phyloP scores from a whole-genome alignment of 2,329 filamentous ascomycete species.

The Ascosphaera aggregata region DNA sequence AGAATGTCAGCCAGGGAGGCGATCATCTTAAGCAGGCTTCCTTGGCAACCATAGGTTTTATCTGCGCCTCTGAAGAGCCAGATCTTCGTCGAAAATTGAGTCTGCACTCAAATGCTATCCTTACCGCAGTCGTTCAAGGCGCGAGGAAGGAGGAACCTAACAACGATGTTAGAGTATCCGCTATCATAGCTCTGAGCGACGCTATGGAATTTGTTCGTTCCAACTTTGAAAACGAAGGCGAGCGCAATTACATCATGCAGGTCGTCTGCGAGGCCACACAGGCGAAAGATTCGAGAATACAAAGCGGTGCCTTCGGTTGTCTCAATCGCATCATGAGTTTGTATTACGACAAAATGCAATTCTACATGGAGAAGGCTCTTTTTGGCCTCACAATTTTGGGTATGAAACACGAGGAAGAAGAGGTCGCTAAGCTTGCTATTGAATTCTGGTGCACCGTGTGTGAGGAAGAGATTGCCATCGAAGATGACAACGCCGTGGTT shows the following conservation, averaged over 20 bases:
- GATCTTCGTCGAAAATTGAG: slow-evolving; percentile 63
- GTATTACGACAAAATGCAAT: slow-evolving; percentile 99
- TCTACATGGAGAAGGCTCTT: slow-evolving; percentile 99
- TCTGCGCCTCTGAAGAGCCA: slow-evolving; percentile 83
- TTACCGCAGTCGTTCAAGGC: slow-evolving; percentile 93
- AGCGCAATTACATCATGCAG: slow-evolving; percentile 99
- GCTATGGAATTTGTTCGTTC: slow-evolving; percentile 93
- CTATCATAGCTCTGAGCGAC: slow-evolving; percentile 83
- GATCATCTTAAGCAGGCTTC: slow-evolving; percentile 88
- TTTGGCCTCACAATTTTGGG: slow-evolving; percentile 94
- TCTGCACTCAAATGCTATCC: slow-evolving; percentile 85
- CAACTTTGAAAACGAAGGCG: slow-evolving; percentile 98
- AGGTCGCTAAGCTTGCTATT: slow-evolving; percentile 91
- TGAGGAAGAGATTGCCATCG: slow-evolving; percentile 93
- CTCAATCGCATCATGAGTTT: slow-evolving; percentile 96
- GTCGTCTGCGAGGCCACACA: slow-evolving; percentile 98
- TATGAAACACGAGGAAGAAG: slow-evolving; percentile 96
- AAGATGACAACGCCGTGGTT: slow-evolving; percentile 81
- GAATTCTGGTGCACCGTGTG: slow-evolving; percentile 99
- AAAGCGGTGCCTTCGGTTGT: slow-evolving; percentile 90
- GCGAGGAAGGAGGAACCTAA: slow-evolving; percentile 92
- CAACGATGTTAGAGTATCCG: slow-evolving; percentile 69
- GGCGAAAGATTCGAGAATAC: slow-evolving; percentile 70
- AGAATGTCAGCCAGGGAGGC: slow-evolving; percentile 71
- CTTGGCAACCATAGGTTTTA: slow-evolving; percentile 88